phyloP scores from a whole-genome alignment of 202 grass and related monocot genomes.

The Panicum virgatum region DNA sequence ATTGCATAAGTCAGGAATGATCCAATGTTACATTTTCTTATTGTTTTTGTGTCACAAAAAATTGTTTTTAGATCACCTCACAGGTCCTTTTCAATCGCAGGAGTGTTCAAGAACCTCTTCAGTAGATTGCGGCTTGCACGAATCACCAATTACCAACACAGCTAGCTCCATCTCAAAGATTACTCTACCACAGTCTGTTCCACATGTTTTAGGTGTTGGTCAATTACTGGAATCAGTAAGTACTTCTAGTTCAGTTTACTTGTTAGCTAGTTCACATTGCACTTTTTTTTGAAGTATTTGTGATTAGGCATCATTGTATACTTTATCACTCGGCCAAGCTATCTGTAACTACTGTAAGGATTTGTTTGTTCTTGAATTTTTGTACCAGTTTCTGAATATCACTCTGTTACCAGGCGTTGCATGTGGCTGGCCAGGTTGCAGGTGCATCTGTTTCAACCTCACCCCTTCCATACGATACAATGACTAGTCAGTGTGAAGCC shows the following conservation, averaged over 20 bases:
- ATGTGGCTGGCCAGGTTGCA: slow-evolving; percentile 90
- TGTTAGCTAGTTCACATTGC: slow-evolving; percentile 2
- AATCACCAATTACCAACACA: slow-evolving; percentile 73
- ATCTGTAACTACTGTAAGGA: neutral
- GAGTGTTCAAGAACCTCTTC: slow-evolving; percentile 93
- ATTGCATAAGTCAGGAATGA: neutral
- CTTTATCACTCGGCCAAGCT: neutral
- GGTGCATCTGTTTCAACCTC: slow-evolving; percentile 90
- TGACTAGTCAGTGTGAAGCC: slow-evolving; percentile 96
- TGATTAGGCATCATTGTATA: neutral
- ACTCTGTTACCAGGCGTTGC: slow-evolving; percentile 66
- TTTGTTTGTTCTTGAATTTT: neutral
- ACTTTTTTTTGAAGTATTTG: neutral
- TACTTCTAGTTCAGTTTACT: slow-evolving; percentile 30
- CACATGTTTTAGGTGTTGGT: slow-evolving; percentile 84
- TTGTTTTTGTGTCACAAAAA: slow-evolving; percentile 12
- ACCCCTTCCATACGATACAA: slow-evolving; percentile 78
- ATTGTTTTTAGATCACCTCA: slow-evolving; percentile 22
- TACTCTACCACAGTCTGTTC: slow-evolving; percentile 51
- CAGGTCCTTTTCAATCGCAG: slow-evolving; percentile 41
- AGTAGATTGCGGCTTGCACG: slow-evolving; percentile 72
- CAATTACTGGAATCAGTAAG: slow-evolving; percentile 90
- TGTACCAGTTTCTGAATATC: neutral
- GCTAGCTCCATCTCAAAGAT: slow-evolving; percentile 66
- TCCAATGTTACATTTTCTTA: slow-evolving; percentile 24